These are phyloP conservation scores for Lathyrus tuberosus DNA, from an alignment of 306 rosid species.

Conservation along the genomic window DNA sequence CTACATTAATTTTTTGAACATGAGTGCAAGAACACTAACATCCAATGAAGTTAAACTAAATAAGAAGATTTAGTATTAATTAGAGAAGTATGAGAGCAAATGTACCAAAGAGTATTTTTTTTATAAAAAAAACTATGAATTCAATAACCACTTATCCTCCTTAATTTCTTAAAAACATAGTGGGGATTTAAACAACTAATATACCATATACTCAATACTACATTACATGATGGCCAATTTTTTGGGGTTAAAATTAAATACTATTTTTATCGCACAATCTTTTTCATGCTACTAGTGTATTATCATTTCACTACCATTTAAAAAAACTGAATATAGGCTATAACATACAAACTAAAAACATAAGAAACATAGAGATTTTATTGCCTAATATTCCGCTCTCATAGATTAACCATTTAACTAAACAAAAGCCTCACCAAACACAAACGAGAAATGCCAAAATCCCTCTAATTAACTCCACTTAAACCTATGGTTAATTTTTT, in stretches of 20 bases:
- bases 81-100: no score
- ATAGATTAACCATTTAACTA: conserved; percentile 23
- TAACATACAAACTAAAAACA: conserved; percentile 32
- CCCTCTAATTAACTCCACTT: conserved; percentile 17
- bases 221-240: neutral
- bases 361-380: conserved; percentile 45
- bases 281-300: neutral
- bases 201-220: neutral
- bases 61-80: no score
- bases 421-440: conserved; percentile 36
- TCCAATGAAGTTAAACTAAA: no score
- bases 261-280: neutral
- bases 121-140: neutral
- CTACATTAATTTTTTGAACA: no score
- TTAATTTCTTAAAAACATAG: neutral
- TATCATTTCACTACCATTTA: neutral
- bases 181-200: neutral
- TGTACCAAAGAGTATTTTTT: no score
- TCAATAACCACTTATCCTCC: neutral
- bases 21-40: no score
- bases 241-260: neutral
- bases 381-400: conserved; percentile 48
- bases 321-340: conserved; percentile 17
- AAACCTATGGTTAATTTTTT: conserved; percentile 15
- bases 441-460: conserved; percentile 10